A percentile compares a stretch with the other conserved stretches of the same genome.
phyloP scores from a whole-genome alignment of 352 stramenopile species.

The Aphanomyces invadans region DNA sequence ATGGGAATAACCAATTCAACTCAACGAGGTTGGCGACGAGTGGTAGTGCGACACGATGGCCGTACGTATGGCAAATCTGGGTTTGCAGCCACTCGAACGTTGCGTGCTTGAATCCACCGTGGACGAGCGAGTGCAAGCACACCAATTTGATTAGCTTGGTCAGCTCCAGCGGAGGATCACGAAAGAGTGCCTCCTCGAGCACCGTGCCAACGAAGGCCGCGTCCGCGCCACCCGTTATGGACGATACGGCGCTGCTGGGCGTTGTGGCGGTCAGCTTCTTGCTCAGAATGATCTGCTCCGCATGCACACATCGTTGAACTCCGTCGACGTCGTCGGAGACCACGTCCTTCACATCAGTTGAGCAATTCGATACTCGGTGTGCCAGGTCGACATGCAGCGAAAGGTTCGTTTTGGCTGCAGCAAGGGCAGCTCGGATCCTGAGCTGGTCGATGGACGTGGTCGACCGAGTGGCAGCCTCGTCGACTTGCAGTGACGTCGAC shows the following conservation, averaged over 20 bases:
- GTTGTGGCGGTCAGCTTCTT: background rate
- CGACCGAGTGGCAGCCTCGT: conserved; percentile 50
- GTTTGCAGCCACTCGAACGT: conserved; percentile 55
- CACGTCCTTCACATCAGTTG: background rate
- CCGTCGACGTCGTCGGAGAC: conserved; percentile 36
- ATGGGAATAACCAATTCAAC: conserved; percentile 22
- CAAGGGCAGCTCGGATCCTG: background rate
- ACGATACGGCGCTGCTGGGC: conserved; percentile 28
- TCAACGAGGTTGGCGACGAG: conserved; percentile 43
- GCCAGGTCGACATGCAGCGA: conserved; percentile 60
- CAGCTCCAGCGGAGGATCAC: conserved; percentile 54
- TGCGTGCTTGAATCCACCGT: conserved; percentile 51
- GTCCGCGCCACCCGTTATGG: conserved; percentile 40
- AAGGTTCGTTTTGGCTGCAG: background rate
- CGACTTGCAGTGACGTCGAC: conserved; percentile 47
- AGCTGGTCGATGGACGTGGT: conserved; percentile 26
- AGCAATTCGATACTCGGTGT: conserved; percentile 34
- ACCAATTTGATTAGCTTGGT: conserved; percentile 71
- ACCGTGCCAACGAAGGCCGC: conserved; percentile 43
- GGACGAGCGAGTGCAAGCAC: conserved; percentile 64
- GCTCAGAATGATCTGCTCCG: conserved; percentile 75
- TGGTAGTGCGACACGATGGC: conserved; percentile 54
- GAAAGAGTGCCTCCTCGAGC: conserved; percentile 59
- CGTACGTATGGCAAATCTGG: conserved; percentile 79
- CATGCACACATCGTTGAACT: conserved; percentile 60